Evolutionary conservation across 768 basidiomycete genomes (phyloP), one percentile per base, ranked within the genome.

Genomic region (Kwoniella botswanensis): DNA sequence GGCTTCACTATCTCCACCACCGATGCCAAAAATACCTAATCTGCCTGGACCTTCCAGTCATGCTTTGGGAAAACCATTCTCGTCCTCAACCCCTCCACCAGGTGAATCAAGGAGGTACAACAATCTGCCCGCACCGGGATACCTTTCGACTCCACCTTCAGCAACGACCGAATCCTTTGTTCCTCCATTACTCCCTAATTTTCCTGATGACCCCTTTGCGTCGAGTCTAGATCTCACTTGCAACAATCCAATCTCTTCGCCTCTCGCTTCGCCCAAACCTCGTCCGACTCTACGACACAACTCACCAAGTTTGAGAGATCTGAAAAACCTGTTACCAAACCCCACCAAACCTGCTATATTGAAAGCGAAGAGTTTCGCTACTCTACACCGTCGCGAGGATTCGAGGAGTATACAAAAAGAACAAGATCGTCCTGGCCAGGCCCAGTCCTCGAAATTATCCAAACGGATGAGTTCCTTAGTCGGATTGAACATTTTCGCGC

Each of bases 291-390:
- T 73, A 13, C 67, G 65, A 15, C 61, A 74, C 2, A 70, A 78
- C 56, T 80, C 79, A 18, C 79, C 79, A 1, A 78, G 76, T 59
- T 42, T 80, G 24, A 67, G 66, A 53, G 75, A 78, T 70, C 67
- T 80, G 41, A 78, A 76, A 53, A 75, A 70, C 57, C 67, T 80
- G 26, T 61, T 80, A 44, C 69, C 44, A 15, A 53, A 35, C 6
- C 54, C 71, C n/a, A 43, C 57, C 15, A 76, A 73, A 52, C 68
- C 72, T 3, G 73, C 71, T 29, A 44, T 78, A 53, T 18, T 70
- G 3, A 78, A 78, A 57, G 76, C 77, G 11, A 78, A 76, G 66
- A 78, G 77, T 63, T 35, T 78, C 35, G 79, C 77, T 7, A 80
- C 76, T 52, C 44, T 71, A 35, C 61, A 63, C 18, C 61, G 56